Conservation (phyloP, 441 rosid species). For the Euphorbia celastroides region DNA sequence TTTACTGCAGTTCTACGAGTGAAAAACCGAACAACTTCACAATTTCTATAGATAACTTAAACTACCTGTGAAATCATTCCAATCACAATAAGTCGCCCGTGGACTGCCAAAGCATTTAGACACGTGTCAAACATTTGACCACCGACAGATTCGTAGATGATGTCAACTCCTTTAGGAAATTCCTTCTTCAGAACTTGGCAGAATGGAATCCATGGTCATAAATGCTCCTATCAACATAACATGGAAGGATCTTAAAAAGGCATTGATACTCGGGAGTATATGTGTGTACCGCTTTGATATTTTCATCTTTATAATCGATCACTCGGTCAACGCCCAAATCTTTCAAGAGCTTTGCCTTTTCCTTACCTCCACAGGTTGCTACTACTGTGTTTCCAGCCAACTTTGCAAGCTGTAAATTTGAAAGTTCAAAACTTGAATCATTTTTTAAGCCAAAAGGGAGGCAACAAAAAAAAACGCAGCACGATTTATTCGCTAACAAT, state of each 20-base stretch:
- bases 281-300: conserved; percentile 67
- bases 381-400: conserved; percentile 80
- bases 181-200: conserved; percentile 75
- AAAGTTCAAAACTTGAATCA: conserved; percentile 13
- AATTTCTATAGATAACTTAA: background rate
- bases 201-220: conserved; percentile 4
- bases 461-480: background rate
- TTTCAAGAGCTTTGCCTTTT: conserved; percentile 78
- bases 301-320: conserved; percentile 81
- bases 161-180: conserved; percentile 80
- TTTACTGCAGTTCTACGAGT: background rate
- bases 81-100: conserved; percentile 76
- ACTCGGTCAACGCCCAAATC: conserved; percentile 81
- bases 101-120: conserved; percentile 77
- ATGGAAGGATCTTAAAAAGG: conserved; percentile 3
- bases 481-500: no score
- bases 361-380: conserved; percentile 93
- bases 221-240: background rate
- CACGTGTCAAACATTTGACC: conserved; percentile 89
- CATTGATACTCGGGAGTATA: background rate
- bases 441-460: conserved; percentile 1
- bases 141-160: conserved; percentile 92
- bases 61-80: conserved; percentile 99
- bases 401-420: conserved; percentile 73
- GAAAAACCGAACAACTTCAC: background rate